phyloP scores from a whole-genome alignment of 2,329 filamentous ascomycete species.

The Polytolypa hystricis region DNA sequence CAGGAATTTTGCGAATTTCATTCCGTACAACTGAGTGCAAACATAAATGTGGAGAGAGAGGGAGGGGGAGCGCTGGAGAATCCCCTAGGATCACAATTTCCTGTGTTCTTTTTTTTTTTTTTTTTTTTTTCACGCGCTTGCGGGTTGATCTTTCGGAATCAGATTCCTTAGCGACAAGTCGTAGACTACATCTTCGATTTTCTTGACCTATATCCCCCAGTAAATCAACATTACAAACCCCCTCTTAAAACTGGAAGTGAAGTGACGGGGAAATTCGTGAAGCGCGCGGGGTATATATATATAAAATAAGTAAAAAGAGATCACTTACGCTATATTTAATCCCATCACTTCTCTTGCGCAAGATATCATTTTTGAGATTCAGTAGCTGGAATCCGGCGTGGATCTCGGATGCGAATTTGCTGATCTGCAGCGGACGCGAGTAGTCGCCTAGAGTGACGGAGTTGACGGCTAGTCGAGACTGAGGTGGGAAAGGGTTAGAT shows the following conservation, averaged over 20 bases:
- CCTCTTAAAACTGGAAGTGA: constrained; percentile 5
- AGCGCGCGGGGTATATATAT: too few relatives aligned
- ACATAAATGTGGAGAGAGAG: too few relatives aligned
- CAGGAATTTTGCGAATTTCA: too few relatives aligned
- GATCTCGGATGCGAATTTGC: constrained; percentile 85
- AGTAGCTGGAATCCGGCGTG: constrained; percentile 94
- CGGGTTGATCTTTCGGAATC: constrained; percentile 42
- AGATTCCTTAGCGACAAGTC: constrained; percentile 81
- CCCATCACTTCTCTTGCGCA: constrained; percentile 78
- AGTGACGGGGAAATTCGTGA: too few relatives aligned
- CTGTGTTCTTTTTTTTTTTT: not conserved
- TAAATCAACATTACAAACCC: too few relatives aligned
- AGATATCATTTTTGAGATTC: constrained; percentile 89
- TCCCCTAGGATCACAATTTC: not conserved
- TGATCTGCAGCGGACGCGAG: constrained; percentile 73
- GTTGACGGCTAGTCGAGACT: constrained; percentile 82
- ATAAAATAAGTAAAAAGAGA: constrained; percentile 2
- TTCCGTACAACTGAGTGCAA: too few relatives aligned
- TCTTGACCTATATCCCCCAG: constrained; percentile 56
- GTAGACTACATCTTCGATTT: constrained; percentile 96
- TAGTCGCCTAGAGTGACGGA: constrained; percentile 88
- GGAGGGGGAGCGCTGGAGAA: too few relatives aligned
- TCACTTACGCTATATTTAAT: constrained; percentile 73
- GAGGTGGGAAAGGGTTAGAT: too few relatives aligned
- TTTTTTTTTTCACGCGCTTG: not conserved